Evolutionary conservation across 1,139 yeast species (phyloP).

Genomic region (Candida anutae): DNA sequence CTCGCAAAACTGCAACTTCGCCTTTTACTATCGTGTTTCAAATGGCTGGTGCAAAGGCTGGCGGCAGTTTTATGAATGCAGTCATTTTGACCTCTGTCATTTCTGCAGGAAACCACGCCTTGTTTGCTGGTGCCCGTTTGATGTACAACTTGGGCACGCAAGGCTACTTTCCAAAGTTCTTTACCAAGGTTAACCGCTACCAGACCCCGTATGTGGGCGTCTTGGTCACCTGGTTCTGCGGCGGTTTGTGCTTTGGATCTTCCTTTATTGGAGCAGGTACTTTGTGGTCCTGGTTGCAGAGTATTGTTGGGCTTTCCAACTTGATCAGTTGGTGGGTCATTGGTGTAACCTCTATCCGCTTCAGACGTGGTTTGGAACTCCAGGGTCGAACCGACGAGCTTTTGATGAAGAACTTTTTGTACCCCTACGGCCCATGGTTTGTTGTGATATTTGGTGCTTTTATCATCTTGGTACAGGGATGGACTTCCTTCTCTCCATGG

Average conservation of each 20-base stretch:
- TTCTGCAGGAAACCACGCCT: constrained; percentile 43
- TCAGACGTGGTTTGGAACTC: constrained; percentile 28
- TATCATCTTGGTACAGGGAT: constrained; percentile 35
- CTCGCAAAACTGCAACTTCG: constrained; percentile 43
- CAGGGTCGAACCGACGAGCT: constrained; percentile 31
- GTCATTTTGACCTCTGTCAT: constrained; percentile 36
- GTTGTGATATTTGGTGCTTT: constrained; percentile 28
- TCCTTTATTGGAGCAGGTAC: constrained; percentile 38
- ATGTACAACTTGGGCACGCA: constrained; percentile 35
- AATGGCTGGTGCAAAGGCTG: constrained; percentile 40
- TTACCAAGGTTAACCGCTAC: constrained; percentile 27
- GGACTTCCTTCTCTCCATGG: constrained; percentile 51
- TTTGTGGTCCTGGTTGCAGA: constrained; percentile 39
- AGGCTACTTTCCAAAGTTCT: constrained; percentile 31
- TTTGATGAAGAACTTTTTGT: constrained; percentile 32
- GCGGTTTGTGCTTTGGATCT: constrained; percentile 37
- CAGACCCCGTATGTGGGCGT: constrained; percentile 35
- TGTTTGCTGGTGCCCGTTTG: constrained; percentile 37
- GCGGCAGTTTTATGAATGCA: constrained; percentile 38
- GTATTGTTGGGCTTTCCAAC: constrained; percentile 37
- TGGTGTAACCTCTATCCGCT: constrained; percentile 31
- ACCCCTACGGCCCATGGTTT: constrained; percentile 36
- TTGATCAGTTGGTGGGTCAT: constrained; percentile 38
- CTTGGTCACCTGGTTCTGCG: constrained; percentile 31
- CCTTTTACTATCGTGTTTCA: constrained; percentile 62